Evolutionary conservation across 2,329 filamentous ascomycete species (phyloP).

Genomic region (Claviceps pusilla): DNA sequence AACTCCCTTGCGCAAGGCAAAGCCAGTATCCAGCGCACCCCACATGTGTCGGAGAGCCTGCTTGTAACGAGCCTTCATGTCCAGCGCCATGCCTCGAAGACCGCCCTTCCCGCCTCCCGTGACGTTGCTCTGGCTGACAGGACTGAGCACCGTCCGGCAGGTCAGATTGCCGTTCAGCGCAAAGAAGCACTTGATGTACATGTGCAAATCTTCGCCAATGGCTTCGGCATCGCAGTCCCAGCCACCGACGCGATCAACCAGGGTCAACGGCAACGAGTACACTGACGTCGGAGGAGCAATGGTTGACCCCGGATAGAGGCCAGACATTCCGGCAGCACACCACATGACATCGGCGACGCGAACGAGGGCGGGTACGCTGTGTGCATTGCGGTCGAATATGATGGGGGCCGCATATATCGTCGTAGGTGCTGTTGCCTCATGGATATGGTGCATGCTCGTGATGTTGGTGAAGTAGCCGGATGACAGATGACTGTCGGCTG

Average conservation of each 20-base stretch:
- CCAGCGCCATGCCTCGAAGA: slow-evolving; percentile 36
- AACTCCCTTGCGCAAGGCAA: slow-evolving; percentile 41
- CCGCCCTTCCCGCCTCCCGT: slow-evolving; percentile 42
- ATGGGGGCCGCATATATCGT: slow-evolving; percentile 57
- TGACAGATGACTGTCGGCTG: slow-evolving; percentile 57
- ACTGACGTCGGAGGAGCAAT: slow-evolving; percentile 60
- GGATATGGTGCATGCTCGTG: slow-evolving; percentile 44
- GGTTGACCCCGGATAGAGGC: slow-evolving; percentile 46
- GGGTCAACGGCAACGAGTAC: slow-evolving; percentile 51
- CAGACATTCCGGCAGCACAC: slow-evolving; percentile 56
- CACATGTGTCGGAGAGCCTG: slow-evolving; percentile 65
- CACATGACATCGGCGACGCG: slow-evolving; percentile 59
- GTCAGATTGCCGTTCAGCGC: slow-evolving; percentile 55
- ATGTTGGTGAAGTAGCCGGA: slow-evolving; percentile 52
- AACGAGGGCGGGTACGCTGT: slow-evolving; percentile 51
- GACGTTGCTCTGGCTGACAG: slow-evolving; percentile 60
- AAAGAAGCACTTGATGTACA: slow-evolving; percentile 68
- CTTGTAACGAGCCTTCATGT: slow-evolving; percentile 51
- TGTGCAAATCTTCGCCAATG: slow-evolving; percentile 63
- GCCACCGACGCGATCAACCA: slow-evolving; percentile 54
- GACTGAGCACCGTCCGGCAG: slow-evolving; percentile 47
- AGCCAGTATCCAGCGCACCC: slow-evolving; percentile 57
- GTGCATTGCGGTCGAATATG: slow-evolving; percentile 60
- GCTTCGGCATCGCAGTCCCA: slow-evolving; percentile 59
- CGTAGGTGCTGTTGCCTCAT: slow-evolving; percentile 44